Evolutionary conservation across 2,329 filamentous ascomycete species (phyloP), one percentile per base, ranked within the genome.

Genomic region (Phaeosphaeria sp.): DNA sequence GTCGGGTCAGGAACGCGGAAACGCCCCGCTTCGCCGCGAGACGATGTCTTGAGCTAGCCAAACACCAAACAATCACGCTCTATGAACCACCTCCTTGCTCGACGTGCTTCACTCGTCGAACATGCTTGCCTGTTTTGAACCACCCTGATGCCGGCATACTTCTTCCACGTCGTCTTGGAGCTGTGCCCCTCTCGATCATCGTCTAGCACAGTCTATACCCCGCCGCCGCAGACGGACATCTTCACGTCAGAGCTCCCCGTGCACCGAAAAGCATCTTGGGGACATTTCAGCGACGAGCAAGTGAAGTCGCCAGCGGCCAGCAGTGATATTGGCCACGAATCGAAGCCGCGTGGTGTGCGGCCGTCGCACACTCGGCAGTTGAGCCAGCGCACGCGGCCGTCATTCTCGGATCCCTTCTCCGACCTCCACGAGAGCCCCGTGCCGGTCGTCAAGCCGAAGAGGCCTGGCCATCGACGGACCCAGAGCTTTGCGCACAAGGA

Each of bases 81-180:
- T 17, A 13, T 43, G 39, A 39, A 25, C 22, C 22, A 7, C 43
- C 39, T 20, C n/a, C 6, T 36, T 24, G 6, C 49, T 43, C 49
- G 22, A 39, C 39, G 33, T n/a, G 7, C 21, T 25, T 33, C n/a
- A 30, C 33, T 55, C 25, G 53, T 18, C 56, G 57, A 57, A 62
- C n/a, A 71, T 72, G 67, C 53, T 44, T 36, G 30, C 42, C 21
- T 30, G n/a, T 5, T 2, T 15, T 22, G 51, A 21, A 15, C 42
- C 22, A 20, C 57, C 63, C 68, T 79, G 64, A 87, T 87, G 85
- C 84, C 83, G 73, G 82, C 84, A 50, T 88, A 87, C 74, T 88
- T 88, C 74, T 89, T 87, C 69, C 86, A 89, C 68, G 73, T 89
- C 57, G 80, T 80, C 63, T 80, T 89, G 66, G 86, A 89, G 81